These are phyloP conservation scores for Candida manassasensis DNA, from an alignment of 805 yeast species.

Conservation along the genomic window DNA sequence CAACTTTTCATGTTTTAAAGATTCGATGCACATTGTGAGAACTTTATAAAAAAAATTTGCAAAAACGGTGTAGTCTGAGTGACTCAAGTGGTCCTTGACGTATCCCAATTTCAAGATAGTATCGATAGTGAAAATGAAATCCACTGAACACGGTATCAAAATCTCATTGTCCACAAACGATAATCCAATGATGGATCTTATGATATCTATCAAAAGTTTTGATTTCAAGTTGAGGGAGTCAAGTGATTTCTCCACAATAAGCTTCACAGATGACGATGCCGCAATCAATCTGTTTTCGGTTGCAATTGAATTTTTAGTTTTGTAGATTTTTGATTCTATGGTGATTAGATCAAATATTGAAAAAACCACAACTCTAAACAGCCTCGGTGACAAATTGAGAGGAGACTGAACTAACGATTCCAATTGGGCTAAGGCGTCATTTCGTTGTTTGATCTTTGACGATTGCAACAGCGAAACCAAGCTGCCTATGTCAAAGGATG, in stretches of 20 bases:
- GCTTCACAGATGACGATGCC: slow-evolving; percentile 29
- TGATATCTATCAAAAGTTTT: slow-evolving; percentile 18
- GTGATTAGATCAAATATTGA: slow-evolving; percentile 26
- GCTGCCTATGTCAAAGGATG: slow-evolving; percentile 17
- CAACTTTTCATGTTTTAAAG: slow-evolving; percentile 15
- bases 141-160: slow-evolving; percentile 20
- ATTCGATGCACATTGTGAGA: slow-evolving; percentile 1
- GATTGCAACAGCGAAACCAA: slow-evolving; percentile 36
- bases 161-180: slow-evolving; percentile 10
- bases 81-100: slow-evolving; percentile 29
- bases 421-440: slow-evolving; percentile 38
- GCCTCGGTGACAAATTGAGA: slow-evolving; percentile 16
- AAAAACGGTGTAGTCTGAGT: slow-evolving; percentile 22
- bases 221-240: slow-evolving; percentile 14
- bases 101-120: slow-evolving; percentile 18
- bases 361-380: slow-evolving; percentile 18
- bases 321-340: slow-evolving; percentile 30
- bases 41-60: slow-evolving; percentile 19
- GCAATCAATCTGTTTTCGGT: slow-evolving; percentile 25
- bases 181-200: slow-evolving; percentile 16
- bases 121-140: slow-evolving; percentile 20
- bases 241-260: slow-evolving; percentile 16
- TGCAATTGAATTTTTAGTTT: slow-evolving; percentile 18
- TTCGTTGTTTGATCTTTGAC: slow-evolving; percentile 50
- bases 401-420: slow-evolving; percentile 17